Evolutionary conservation across 257 asterid genomes (phyloP), one percentile per base, ranked within the genome.

Genomic region (Solanum lycopersicoides): DNA sequence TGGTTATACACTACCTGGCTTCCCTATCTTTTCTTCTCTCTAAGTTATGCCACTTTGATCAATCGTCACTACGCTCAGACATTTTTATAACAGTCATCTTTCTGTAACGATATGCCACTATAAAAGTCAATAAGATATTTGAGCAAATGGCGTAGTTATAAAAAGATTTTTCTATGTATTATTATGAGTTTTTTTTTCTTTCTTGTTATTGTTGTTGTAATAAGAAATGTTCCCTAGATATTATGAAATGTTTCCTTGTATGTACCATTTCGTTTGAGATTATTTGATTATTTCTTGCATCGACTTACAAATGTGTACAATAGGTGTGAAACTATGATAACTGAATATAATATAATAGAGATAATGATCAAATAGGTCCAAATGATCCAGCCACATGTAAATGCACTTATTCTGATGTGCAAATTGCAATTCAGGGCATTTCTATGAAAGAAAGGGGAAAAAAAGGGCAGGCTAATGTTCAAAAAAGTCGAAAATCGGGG

Each of bases 21-120:
- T 90, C 37, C 98, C 95, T 0, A 91, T 95, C 9, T 95, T 88
- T 89, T 94, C 98, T 14, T 94, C 98, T 37, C 94, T 95, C 23
- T 95, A 91, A 47, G 66, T 45, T 45, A n/a, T n/a, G n/a, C n/a
- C n/a, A n/a, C n/a, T n/a, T n/a, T n/a, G n/a, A n/a, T n/a, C n/a
- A n/a, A n/a, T n/a, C n/a, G 20, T 7, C 44, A 34, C 14, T 30
- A 69, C 1, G 7, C 13, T 15, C 12, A 15, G 4, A n/a, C n/a
- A n/a, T n/a, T n/a, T n/a, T n/a, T n/a, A n/a, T n/a, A n/a, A n/a
- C n/a, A 69, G 0, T 14, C n/a, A 15, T 34, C n/a, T 20, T 20
- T 32, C n/a, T 71, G 1, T 32, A 71, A 32, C 0, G 9, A 16
- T 15, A 7, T 30, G 18, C 32, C 20, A 0, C 2, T 3, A 28